These are phyloP conservation scores for Dryadomyces quercivorus DNA, from an alignment of 2,329 filamentous ascomycete genomes.

Conservation along the genomic window DNA sequence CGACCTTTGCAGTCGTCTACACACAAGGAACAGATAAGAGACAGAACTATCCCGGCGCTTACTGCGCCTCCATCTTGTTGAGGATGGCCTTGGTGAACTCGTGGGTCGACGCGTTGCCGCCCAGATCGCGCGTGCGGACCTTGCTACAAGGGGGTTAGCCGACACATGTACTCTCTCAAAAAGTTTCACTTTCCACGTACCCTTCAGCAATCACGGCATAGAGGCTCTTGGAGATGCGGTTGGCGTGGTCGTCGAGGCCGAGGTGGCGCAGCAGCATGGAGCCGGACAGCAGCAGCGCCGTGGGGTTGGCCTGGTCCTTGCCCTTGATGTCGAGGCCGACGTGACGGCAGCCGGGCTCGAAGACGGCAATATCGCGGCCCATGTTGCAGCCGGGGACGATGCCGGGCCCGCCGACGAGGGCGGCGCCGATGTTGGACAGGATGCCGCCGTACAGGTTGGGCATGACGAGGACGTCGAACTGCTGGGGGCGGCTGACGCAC, in stretches of 20 bases:
- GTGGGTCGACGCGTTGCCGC: conserved; percentile 76
- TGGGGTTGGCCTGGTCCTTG: conserved; percentile 98
- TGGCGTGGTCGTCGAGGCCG: conserved; percentile 94
- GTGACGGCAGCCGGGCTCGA: conserved; percentile 98
- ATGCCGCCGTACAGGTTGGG: conserved; percentile 99
- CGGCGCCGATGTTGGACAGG: conserved; percentile 95
- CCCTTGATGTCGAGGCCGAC: conserved; percentile 99
- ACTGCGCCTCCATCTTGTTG: conserved; percentile 70
- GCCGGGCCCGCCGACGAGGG: conserved; percentile 90
- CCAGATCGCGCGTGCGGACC: conserved; percentile 90
- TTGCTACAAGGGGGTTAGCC: conserved; percentile 48
- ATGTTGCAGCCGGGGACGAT: conserved; percentile 99
- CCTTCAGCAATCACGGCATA: conserved; percentile 75
- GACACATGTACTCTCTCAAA: no score
- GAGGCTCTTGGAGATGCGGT: conserved; percentile 85
- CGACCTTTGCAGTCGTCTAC: not conserved
- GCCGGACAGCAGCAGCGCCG: conserved; percentile 84
- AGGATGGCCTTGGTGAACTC: conserved; percentile 92
- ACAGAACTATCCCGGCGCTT: not conserved
- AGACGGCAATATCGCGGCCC: conserved; percentile 95
- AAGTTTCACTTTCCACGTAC: no score
- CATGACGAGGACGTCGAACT: conserved; percentile 99
- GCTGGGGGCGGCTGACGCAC: conserved; percentile 88
- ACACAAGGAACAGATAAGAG: no score
- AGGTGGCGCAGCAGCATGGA: conserved; percentile 97